Evolutionary conservation across 257 asterid genomes (phyloP), one percentile per base, ranked within the genome.

Genomic region (Nicotiana attenuata): DNA sequence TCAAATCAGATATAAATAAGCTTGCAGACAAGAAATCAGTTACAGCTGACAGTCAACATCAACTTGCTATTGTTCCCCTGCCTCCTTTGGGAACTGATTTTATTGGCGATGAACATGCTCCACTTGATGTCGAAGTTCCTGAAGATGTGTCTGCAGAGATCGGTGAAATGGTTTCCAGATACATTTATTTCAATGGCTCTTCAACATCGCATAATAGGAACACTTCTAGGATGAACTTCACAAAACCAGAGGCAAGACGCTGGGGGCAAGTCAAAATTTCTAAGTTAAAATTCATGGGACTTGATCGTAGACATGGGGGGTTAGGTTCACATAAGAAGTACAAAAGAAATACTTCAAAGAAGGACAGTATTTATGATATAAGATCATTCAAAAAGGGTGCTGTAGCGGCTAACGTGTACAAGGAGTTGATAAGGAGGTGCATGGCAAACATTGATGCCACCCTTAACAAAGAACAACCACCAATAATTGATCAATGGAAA

Each of bases 401-500:
- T 11, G 89, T 87, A 19, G 91, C 92, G 45, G 98, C 99, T 28
- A 92, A 90, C 76, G 84, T 95, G 19, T 96, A 97, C 78, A 81
- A 98, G 88, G 99, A 96, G 76, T 47, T 94, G 90, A 91, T 96
- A 50, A 84, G 86, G 50, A 90, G 92, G 85, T 94, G 98, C 86
- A 96, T 96, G 98, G 84, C 86, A 79, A 94, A 89, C 82, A 96
- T 96, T 28, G 98, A 96, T 31, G 92, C 94, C 64, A 91, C 97
- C 31, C 92, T 94, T 2, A 90, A 89, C 47, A 90, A 87, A 47
- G 89, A 89, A n/a, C 92, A 90, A 81, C 95, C 97, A 22, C 95
- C 92, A 4, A 90, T 94, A 57, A 84, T 92, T 65, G 97, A 94
- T 85, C 97, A 94, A 84, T 94, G 98, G 99, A 93, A 90, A 55